phyloP scores from a whole-genome alignment of 2,329 filamentous ascomycete genomes.

The Phaeosphaeriaceae sp. region DNA sequence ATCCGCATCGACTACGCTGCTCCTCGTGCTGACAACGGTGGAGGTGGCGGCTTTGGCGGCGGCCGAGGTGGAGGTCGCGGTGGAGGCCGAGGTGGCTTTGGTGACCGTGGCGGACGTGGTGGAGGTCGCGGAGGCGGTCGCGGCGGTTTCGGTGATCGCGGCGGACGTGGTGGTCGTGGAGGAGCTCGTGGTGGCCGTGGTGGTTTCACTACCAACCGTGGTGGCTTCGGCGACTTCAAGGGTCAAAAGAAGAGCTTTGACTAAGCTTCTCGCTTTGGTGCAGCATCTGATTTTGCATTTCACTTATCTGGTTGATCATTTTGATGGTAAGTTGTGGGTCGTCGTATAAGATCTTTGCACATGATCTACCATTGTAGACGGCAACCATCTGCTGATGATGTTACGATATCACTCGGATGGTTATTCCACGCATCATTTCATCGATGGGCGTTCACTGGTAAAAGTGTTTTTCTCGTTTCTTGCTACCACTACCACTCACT shows the following conservation, averaged over 20 bases:
- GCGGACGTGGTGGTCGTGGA: slow-evolving; percentile 56
- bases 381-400: slow-evolving; percentile 14
- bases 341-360: slow-evolving; percentile 13
- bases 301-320: slow-evolving; percentile 26
- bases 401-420: slow-evolving; percentile 15
- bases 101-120: slow-evolving; percentile 54
- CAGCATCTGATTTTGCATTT: slow-evolving; percentile 6
- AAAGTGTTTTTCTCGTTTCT: slow-evolving; percentile 19
- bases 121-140: slow-evolving; percentile 54
- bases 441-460: slow-evolving; percentile 18
- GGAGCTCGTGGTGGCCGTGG: slow-evolving; percentile 56
- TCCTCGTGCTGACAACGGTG: slow-evolving; percentile 66
- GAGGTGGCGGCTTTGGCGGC: slow-evolving; percentile 59
- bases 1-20: slow-evolving; percentile 84
- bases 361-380: slow-evolving; percentile 17
- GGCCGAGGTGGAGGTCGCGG: slow-evolving; percentile 61
- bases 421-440: background rate
- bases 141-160: slow-evolving; percentile 57
- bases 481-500: slow-evolving; percentile 1
- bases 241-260: slow-evolving; percentile 80
- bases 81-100: slow-evolving; percentile 55
- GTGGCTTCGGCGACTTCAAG: slow-evolving; percentile 70
- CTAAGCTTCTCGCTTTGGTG: slow-evolving; percentile 28
- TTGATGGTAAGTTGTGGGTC: slow-evolving; percentile 33
- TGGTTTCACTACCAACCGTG: slow-evolving; percentile 55